Conservation (phyloP, 768 basidiomycete species). For the Boletellus ananiceps region DNA sequence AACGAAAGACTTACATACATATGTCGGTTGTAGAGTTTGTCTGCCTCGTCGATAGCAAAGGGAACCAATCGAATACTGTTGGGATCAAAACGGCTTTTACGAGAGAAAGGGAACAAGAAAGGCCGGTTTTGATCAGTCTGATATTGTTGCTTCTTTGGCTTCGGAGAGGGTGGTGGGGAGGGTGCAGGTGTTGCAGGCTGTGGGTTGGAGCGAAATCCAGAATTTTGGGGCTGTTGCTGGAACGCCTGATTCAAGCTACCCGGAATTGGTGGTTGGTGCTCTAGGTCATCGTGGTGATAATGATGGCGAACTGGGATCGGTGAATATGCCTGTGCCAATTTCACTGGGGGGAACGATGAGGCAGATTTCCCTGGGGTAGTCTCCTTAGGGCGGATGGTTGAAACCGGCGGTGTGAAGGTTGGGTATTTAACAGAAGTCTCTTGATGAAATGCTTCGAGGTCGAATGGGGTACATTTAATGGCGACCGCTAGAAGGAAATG, state of each 20-base stretch:
- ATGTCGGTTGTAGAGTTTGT: slow-evolving; percentile 82
- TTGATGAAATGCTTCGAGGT: slow-evolving; percentile 83
- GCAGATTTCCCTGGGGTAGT: slow-evolving; percentile 27
- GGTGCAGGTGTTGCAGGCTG: slow-evolving; percentile 90
- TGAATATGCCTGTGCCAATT: slow-evolving; percentile 84
- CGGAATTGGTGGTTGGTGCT: slow-evolving; percentile 43
- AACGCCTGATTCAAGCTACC: slow-evolving; percentile 33
- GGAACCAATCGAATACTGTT: slow-evolving; percentile 75
- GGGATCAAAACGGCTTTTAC: slow-evolving; percentile 42
- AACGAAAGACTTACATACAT: slow-evolving; percentile 87
- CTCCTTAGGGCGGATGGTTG: slow-evolving; percentile 31
- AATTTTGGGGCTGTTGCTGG: slow-evolving; percentile 30
- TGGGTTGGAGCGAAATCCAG: slow-evolving; percentile 36
- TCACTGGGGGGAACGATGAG: slow-evolving; percentile 43
- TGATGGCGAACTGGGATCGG: slow-evolving; percentile 93
- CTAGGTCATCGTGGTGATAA: slow-evolving; percentile 81
- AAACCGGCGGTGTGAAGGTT: slow-evolving; percentile 65
- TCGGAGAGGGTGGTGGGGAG: slow-evolving; percentile 76
- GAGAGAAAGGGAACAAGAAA: slow-evolving; percentile 93
- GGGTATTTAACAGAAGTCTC: slow-evolving; percentile 96
- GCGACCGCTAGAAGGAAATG: slow-evolving; percentile 41
- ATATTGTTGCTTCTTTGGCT: slow-evolving; percentile 97
- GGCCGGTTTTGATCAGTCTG: slow-evolving; percentile 94
- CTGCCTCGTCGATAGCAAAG: slow-evolving; percentile 94
- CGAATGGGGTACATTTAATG: slow-evolving; percentile 87